Percentiles rank a stretch among this genome's conserved stretches.
These are phyloP conservation scores for Sarocladiaceae sp. DNA, from an alignment of 2,329 filamentous ascomycete species.

Conservation along the genomic window DNA sequence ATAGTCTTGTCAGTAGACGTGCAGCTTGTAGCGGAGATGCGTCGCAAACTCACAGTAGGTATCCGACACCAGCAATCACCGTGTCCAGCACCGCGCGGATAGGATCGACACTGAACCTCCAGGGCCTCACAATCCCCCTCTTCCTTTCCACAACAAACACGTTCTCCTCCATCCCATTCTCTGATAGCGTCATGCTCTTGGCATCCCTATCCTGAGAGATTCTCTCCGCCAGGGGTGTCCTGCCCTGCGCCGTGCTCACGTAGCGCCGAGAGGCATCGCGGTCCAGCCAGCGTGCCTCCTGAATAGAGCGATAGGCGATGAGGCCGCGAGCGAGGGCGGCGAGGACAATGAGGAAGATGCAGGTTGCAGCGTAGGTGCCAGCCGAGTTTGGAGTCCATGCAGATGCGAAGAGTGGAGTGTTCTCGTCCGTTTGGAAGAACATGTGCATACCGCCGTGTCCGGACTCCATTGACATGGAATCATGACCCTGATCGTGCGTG, in stretches of 20 bases:
- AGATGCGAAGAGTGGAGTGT: conserved; percentile 50
- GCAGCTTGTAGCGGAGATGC: conserved; percentile 6
- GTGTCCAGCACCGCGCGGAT: conserved; percentile 65
- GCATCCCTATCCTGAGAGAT: conserved; percentile 53
- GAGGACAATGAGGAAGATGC: conserved; percentile 82
- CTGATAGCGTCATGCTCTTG: conserved; percentile 61
- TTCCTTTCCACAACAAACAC: conserved; percentile 65
- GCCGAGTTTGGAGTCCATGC: conserved; percentile 66
- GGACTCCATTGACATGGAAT: background rate
- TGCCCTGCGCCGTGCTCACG: conserved; percentile 60
- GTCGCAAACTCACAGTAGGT: conserved; percentile 66
- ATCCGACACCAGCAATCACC: conserved; percentile 68
- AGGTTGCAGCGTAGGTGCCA: conserved; percentile 78
- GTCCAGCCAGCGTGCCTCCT: conserved; percentile 60
- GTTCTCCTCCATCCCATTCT: conserved; percentile 74
- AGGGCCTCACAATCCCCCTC: conserved; percentile 53
- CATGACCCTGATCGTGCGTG: background rate
- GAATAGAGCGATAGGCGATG: conserved; percentile 63
- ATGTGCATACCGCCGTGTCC: conserved; percentile 32
- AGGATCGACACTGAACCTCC: conserved; percentile 75
- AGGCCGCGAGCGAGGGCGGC: conserved; percentile 63
- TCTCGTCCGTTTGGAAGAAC: conserved; percentile 53
- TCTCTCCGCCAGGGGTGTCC: conserved; percentile 51
- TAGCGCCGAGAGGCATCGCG: conserved; percentile 69
- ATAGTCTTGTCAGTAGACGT: background rate